Evolutionary conservation across 2,329 filamentous ascomycete species (phyloP).

Genomic region (Chaetomiaceae sp.): DNA sequence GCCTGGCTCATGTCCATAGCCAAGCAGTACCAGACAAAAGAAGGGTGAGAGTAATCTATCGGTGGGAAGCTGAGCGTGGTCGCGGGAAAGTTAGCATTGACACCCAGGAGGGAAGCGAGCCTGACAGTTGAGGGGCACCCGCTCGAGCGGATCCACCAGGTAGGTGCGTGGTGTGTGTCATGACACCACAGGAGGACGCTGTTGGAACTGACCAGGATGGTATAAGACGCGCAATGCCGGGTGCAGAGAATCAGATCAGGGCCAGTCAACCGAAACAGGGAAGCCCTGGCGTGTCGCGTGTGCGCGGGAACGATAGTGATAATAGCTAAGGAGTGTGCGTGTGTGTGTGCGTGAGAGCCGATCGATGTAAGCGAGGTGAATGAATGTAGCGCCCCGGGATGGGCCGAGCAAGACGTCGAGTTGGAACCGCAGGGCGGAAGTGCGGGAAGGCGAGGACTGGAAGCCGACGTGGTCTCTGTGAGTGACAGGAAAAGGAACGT

Average conservation of each 20-base stretch:
- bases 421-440: conserved; percentile 16
- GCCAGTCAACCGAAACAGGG: conserved; percentile 25
- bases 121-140: conserved; percentile 28
- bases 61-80: conserved; percentile 31
- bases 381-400: conserved; percentile 28
- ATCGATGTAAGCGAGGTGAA: conserved; percentile 28
- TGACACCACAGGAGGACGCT: conserved; percentile 29
- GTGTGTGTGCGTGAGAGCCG: too few species aligned
- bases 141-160: conserved; percentile 28
- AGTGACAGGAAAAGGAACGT: conserved; percentile 29
- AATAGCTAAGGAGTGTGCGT: conserved; percentile 17
- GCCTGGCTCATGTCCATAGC: conserved; percentile 48
- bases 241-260: conserved; percentile 26
- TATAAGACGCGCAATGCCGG: conserved; percentile 31
- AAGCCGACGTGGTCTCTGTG: conserved; percentile 15
- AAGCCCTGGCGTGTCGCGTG: conserved; percentile 17
- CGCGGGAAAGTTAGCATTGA: conserved; percentile 35
- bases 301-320: neutral
- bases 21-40: conserved; percentile 29
- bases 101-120: conserved; percentile 24
- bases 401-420: conserved; percentile 32
- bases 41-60: conserved; percentile 34
- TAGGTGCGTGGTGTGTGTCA: conserved; percentile 32
- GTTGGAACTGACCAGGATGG: conserved; percentile 37
- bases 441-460: conserved; percentile 21